phyloP scores from a whole-genome alignment of 2,329 filamentous ascomycete genomes.

The Hawksworthiomyces lignivorus region DNA sequence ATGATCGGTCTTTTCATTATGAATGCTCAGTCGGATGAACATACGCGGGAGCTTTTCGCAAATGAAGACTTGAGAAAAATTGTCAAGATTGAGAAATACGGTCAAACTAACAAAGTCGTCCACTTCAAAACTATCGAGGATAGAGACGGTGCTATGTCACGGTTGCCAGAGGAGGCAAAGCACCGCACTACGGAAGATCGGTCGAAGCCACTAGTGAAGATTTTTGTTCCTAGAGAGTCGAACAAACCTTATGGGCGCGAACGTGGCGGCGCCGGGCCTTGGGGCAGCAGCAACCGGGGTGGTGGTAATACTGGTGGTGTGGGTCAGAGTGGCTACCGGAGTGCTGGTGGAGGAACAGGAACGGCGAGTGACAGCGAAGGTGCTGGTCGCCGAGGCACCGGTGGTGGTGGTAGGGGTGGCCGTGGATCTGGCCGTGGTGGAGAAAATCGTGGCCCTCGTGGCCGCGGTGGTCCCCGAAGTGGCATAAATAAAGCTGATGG shows the following conservation, averaged over 20 bases:
- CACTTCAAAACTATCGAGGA: constrained; percentile 76
- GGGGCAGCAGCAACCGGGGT: constrained; percentile 59
- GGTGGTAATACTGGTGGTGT: constrained; percentile 40
- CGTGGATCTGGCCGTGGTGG: constrained; percentile 44
- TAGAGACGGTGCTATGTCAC: constrained; percentile 69
- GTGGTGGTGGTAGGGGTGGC: constrained; percentile 48
- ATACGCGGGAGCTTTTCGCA: constrained; percentile 71
- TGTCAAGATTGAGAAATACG: constrained; percentile 68
- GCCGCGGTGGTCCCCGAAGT: constrained; percentile 40
- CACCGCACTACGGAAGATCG: constrained; percentile 63
- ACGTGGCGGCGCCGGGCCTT: constrained; percentile 56
- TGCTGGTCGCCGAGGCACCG: constrained; percentile 44
- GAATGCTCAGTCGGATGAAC: constrained; percentile 75
- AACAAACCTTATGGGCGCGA: constrained; percentile 39
- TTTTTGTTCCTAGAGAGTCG: constrained; percentile 55
- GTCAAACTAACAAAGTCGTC: constrained; percentile 73
- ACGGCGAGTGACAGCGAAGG: constrained; percentile 64
- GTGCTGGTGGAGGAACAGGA: constrained; percentile 71
- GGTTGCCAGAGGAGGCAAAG: constrained; percentile 69
- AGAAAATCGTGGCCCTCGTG: constrained; percentile 47
- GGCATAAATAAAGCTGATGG: constrained; percentile 44
- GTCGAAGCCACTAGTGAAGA: constrained; percentile 72
- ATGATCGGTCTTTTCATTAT: constrained; percentile 85
- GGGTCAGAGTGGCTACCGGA: constrained; percentile 70
- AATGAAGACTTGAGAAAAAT: constrained; percentile 82